Conservation (phyloP, 208 protist genomes). For the Leishmania major region DNA sequence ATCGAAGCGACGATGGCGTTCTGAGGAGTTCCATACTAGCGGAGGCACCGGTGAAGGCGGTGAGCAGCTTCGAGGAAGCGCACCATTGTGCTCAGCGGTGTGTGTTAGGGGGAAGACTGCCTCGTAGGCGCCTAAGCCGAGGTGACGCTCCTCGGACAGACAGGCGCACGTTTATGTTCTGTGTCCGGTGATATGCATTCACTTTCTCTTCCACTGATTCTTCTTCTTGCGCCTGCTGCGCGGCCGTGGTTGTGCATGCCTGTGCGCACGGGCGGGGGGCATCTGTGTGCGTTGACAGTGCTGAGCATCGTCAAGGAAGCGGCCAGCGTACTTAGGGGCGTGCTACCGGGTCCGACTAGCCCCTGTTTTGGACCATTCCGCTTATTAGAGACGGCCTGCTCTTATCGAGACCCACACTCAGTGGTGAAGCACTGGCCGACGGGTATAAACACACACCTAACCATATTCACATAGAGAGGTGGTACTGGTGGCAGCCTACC, state of each 20-base stretch:
- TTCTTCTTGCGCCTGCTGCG: neutral
- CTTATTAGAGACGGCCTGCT: neutral
- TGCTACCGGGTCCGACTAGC: neutral
- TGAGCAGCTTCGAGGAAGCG: too few relatives aligned
- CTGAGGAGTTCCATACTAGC: too few relatives aligned
- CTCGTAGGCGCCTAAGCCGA: neutral
- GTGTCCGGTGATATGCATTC: neutral
- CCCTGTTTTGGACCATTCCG: neutral
- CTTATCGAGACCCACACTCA: neutral
- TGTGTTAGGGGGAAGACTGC: neutral
- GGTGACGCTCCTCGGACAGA: neutral
- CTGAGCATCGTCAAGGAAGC: neutral
- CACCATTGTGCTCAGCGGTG: too few relatives aligned
- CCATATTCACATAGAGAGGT: neutral
- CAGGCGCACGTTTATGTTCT: neutral
- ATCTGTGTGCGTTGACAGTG: neutral
- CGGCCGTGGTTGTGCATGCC: neutral
- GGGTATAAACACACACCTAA: neutral
- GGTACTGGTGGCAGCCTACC: neutral
- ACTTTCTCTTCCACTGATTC: neutral
- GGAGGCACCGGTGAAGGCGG: too few relatives aligned
- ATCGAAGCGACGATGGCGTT: too few relatives aligned
- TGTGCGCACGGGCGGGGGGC: neutral
- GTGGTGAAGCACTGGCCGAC: neutral
- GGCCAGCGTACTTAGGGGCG: neutral